phyloP scores from a whole-genome alignment of 1,284 basidiomycete species.

The Moniliella sp. region DNA sequence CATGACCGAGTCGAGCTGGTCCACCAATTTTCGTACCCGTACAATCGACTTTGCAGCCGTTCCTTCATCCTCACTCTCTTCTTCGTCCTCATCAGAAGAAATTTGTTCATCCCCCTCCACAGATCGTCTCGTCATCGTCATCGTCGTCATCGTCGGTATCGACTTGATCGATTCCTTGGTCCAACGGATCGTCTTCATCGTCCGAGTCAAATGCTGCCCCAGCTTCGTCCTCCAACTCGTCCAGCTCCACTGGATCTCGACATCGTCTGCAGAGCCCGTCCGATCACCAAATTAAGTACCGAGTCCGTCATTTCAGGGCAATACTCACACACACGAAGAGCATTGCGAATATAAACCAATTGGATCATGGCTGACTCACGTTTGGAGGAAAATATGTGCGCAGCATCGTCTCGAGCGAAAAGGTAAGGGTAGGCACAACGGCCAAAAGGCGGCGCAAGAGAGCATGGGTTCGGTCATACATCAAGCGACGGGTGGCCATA shows the following conservation, averaged over 20 bases:
- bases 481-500: conserved; percentile 46
- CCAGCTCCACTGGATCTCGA: conserved; percentile 83
- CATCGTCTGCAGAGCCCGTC: conserved; percentile 78
- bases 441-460: conserved; percentile 66
- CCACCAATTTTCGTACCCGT: conserved; percentile 67
- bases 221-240: conserved; percentile 56
- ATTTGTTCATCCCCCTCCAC: conserved; percentile 9
- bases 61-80: no score
- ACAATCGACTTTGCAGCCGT: no score
- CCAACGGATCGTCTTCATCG: conserved; percentile 43
- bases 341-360: conserved; percentile 74
- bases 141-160: conserved; percentile 39
- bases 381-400: conserved; percentile 71
- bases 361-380: conserved; percentile 60
- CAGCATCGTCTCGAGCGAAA: conserved; percentile 57
- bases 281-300: conserved; percentile 65
- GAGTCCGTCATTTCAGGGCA: conserved; percentile 70
- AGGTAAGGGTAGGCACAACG: conserved; percentile 44
- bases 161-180: conserved; percentile 48
- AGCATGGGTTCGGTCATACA: conserved; percentile 68
- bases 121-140: conserved; percentile 34
- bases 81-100: no score
- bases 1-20: conserved; percentile 72
- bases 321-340: conserved; percentile 63
- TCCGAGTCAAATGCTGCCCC: conserved; percentile 37